phyloP scores from a whole-genome alignment of 140 eudicot genomes.

The Senecio squalidus region DNA sequence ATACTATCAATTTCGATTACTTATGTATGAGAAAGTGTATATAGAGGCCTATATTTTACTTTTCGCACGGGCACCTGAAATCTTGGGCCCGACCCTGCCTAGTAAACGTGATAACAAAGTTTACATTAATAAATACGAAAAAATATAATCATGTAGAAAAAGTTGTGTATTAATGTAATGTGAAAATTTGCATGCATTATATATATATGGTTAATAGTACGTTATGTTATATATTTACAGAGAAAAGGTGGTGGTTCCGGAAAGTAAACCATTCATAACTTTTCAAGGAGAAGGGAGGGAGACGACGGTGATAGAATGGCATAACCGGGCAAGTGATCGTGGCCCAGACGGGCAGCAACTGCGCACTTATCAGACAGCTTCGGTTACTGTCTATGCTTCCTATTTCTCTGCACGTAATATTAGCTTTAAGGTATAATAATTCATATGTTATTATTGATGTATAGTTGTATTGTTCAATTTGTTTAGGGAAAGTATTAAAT shows the following conservation, averaged over 20 bases:
- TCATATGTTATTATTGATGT: background rate
- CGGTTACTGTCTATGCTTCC: slow-evolving; percentile 71
- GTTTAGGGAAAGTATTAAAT: background rate
- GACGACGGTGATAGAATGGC: slow-evolving; percentile 87
- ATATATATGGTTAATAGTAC: slow-evolving; percentile 1
- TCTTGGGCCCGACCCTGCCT: too few relatives aligned
- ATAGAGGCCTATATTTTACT: too few relatives aligned
- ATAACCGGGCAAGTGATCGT: slow-evolving; percentile 81
- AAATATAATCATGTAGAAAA: too few relatives aligned
- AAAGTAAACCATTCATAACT: slow-evolving; percentile 73
- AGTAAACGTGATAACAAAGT: too few relatives aligned
- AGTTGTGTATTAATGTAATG: background rate
- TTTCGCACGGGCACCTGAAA: too few relatives aligned
- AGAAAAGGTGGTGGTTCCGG: slow-evolving; percentile 95
- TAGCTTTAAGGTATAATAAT: slow-evolving; percentile 64
- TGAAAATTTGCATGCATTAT: slow-evolving; percentile 9
- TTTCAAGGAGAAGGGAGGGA: slow-evolving; percentile 86
- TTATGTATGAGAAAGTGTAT: too few relatives aligned
- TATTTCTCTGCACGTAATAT: slow-evolving; percentile 89
- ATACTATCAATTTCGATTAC: too few relatives aligned
- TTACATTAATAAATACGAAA: too few relatives aligned
- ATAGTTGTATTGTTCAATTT: background rate
- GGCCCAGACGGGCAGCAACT: slow-evolving; percentile 88
- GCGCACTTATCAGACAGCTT: slow-evolving; percentile 95
- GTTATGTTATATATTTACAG: slow-evolving; percentile 36